Evolutionary conservation across 257 asterid genomes (phyloP).

Genomic region (Asclepias syriaca): DNA sequence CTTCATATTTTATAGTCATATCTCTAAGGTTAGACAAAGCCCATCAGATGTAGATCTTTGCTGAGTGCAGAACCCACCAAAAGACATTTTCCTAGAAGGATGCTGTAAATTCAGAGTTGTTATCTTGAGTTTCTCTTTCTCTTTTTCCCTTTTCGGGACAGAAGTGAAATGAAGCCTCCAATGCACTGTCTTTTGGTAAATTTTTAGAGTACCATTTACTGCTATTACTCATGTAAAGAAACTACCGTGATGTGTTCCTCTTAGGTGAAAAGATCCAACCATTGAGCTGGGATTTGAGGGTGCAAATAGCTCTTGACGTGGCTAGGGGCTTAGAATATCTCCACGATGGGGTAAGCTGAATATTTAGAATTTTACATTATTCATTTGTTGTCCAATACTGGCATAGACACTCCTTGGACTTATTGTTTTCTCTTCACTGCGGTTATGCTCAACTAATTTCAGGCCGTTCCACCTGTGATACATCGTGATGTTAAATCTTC

Average conservation of each 20-base stretch:
- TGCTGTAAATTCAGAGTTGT: too few species aligned
- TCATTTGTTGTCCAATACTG: neutral
- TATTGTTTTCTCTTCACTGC: conserved; percentile 5
- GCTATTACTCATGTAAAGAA: neutral
- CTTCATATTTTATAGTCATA: neutral
- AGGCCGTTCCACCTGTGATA: conserved; percentile 96
- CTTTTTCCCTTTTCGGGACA: neutral
- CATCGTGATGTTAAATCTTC: conserved; percentile 93
- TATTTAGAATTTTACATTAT: neutral
- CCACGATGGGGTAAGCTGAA: conserved; percentile 80
- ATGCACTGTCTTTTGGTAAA: neutral
- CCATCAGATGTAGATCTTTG: neutral
- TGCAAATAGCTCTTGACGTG: conserved; percentile 91
- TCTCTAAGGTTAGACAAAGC: neutral
- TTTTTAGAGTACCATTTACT: neutral
- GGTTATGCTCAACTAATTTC: conserved; percentile 25
- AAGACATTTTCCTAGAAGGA: neutral
- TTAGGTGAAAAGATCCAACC: conserved; percentile 59
- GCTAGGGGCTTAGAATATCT: conserved; percentile 98
- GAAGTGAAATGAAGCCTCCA: neutral
- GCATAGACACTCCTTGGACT: neutral
- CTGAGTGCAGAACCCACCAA: conserved; percentile 3
- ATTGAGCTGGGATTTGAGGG: conserved; percentile 66
- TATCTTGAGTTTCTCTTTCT: neutral
- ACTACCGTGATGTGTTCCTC: neutral